phyloP scores from a whole-genome alignment of 2,329 filamentous ascomycete genomes.

The Periconia sp. region DNA sequence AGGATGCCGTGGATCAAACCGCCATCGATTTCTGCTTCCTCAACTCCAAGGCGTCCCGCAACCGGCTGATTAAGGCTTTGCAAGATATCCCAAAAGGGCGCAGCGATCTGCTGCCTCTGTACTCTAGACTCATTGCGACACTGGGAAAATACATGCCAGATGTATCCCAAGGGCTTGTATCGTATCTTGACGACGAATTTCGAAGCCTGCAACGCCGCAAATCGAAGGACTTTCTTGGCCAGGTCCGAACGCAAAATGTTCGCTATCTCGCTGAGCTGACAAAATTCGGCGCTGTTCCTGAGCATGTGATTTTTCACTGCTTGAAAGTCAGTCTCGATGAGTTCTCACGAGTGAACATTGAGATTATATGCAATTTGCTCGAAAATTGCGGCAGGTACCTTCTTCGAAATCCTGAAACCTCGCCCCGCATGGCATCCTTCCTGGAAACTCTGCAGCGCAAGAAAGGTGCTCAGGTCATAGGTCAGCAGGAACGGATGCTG shows the following conservation, averaged over 20 bases:
- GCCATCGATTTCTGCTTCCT: constrained; percentile 97
- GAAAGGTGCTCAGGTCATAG: constrained; percentile 92
- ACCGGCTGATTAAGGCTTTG: constrained; percentile 87
- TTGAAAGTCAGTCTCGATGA: constrained; percentile 97
- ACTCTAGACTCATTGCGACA: constrained; percentile 90
- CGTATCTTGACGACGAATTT: constrained; percentile 94
- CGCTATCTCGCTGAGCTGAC: constrained; percentile 97
- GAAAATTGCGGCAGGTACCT: constrained; percentile 97
- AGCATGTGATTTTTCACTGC: constrained; percentile 98
- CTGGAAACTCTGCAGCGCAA: constrained; percentile 93
- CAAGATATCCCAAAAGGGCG: constrained; percentile 95
- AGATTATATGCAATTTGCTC: constrained; percentile 93
- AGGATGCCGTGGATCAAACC: constrained; percentile 87
- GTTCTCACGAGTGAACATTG: constrained; percentile 98
- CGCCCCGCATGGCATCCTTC: constrained; percentile 90
- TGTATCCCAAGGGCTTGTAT: constrained; percentile 85
- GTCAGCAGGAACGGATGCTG: constrained; percentile 94
- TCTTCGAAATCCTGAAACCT: constrained; percentile 87
- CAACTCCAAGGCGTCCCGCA: constrained; percentile 96
- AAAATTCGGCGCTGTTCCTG: constrained; percentile 96
- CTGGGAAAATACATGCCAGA: constrained; percentile 93
- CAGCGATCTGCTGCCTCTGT: constrained; percentile 85
- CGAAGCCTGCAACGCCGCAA: constrained; percentile 95
- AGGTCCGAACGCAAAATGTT: constrained; percentile 90
- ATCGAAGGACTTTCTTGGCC: constrained; percentile 94